Base-by-base conservation (phyloP, 306 rosid genomes). In the Begonia loranthoides region DNA sequence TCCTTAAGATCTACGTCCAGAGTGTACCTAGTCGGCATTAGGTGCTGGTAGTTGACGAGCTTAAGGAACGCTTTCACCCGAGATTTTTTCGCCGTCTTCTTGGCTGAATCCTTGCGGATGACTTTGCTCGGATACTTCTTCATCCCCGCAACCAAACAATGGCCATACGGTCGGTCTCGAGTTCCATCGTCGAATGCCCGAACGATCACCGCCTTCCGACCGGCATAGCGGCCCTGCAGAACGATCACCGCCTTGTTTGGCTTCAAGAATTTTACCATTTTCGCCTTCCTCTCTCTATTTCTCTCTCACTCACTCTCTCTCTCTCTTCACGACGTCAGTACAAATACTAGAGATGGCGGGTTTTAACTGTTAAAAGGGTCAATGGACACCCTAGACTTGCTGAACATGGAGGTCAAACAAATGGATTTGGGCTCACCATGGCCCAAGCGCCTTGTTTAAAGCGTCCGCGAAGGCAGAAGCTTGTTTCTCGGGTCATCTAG, bases 221-320 rank as follows among this genome's bases (percentile, higher is more conserved):
- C 79, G 13, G 79, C 79, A 59, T 69, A 74, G 55, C 79, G 69
- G 9, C 79, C 73, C 15, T 74, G 79, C 22, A 74, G 76, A 44
- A 69, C 58, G 62, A 74, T 43, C 9, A 70, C 73, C 16, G 79
- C 79, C 67, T 74, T 65, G 69, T 74, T 74, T 10, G 60, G 66
- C 60, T 74, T 74, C 46, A 74, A 15, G 19, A 74, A 74, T 28
- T 74, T 74, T 17, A 74, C 79, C 79, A 74, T 73, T 40, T n/a
- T 48, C 13, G 17, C 19, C 38, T 16, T 15, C 45, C 24, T 19
- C 44, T 49, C 51, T 16, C 14, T 52, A 51, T 3, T 38, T 19
- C 17, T 3, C 33, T 21, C 51, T 9, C 55, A n/a, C n/a, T n/a
- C n/a, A n/a, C n/a, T 52, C 56, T 3, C 44, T 19, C 17, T 3